A percentile compares a stretch with the other conserved stretches of the same genome.
Conservation (phyloP, 2,329 filamentous ascomycete genomes). For the Cladobotryum protrusum region DNA sequence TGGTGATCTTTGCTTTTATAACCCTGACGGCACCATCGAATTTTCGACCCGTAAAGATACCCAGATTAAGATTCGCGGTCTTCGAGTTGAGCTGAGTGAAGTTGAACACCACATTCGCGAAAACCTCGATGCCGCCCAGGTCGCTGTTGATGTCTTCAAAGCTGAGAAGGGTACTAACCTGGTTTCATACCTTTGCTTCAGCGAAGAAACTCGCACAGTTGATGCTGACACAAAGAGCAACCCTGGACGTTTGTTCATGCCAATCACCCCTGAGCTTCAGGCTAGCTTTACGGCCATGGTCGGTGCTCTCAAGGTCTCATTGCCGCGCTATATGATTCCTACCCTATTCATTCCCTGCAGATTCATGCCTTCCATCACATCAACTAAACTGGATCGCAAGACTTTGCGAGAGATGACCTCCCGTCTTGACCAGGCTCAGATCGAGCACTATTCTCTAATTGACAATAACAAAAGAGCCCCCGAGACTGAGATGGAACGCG, state of each 20-base stretch:
- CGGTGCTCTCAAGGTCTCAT: not conserved
- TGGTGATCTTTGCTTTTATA: constrained; percentile 7
- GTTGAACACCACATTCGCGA: constrained; percentile 5
- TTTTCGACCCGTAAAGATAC: constrained; percentile 6
- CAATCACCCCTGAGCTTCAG: not conserved
- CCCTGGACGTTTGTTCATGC: not conserved
- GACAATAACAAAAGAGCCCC: not conserved
- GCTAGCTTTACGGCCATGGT: not conserved
- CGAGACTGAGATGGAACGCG: constrained; percentile 3
- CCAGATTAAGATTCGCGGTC: constrained; percentile 7
- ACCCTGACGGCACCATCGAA: constrained; percentile 2
- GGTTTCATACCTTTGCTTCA: constrained; percentile 2
- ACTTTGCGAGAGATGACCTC: too few relatives aligned
- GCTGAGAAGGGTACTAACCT: not conserved
- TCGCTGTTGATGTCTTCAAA: constrained; percentile 2
- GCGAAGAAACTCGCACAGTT: not conserved
- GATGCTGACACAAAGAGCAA: not conserved
- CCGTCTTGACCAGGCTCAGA: not conserved
- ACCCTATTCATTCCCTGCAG: constrained; percentile 7
- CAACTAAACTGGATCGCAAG: constrained; percentile 8
- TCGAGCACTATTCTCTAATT: not conserved
- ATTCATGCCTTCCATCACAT: constrained; percentile 9
- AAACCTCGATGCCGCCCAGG: not conserved
- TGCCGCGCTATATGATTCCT: constrained; percentile 7
- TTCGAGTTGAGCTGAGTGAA: constrained; percentile 8